These are phyloP conservation scores for Vigna angularis DNA, from an alignment of 306 rosid genomes.

Conservation along the genomic window DNA sequence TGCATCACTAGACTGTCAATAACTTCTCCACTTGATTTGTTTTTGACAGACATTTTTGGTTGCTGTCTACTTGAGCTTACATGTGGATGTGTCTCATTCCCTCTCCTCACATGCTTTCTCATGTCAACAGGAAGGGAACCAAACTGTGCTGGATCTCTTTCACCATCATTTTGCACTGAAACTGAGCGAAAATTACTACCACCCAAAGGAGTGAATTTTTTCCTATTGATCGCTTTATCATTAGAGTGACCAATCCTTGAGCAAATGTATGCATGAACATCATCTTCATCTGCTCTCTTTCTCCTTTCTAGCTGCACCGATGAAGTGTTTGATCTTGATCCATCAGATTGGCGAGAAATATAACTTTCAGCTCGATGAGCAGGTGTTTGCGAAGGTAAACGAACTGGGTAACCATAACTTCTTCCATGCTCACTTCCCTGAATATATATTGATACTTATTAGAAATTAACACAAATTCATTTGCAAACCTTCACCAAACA, in stretches of 20 bases:
- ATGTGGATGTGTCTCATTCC: neutral
- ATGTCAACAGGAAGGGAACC: neutral
- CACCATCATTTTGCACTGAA: neutral
- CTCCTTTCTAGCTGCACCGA: neutral
- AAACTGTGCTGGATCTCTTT: neutral
- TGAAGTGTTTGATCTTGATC: neutral
- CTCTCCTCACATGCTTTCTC: neutral
- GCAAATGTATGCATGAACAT: neutral
- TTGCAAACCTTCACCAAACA: constrained; percentile 18
- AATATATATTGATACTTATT: neutral
- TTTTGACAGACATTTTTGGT: neutral
- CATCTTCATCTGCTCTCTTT: constrained; percentile 2
- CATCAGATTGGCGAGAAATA: constrained; percentile 2
- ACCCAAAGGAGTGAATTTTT: constrained; percentile 7
- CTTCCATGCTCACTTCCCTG: constrained; percentile 1
- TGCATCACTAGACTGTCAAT: constrained; percentile 24
- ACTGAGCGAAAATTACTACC: neutral
- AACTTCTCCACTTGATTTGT: neutral
- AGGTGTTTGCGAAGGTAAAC: constrained; percentile 1
- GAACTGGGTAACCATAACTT: neutral
- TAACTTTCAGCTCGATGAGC: constrained; percentile 17
- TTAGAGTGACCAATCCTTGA: neutral
- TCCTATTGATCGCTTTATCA: neutral
- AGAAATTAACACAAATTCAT: neutral
- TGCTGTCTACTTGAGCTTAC: constrained; percentile 18